These are phyloP conservation scores for Trametes punicea DNA, from an alignment of 768 basidiomycete genomes.

Conservation along the genomic window DNA sequence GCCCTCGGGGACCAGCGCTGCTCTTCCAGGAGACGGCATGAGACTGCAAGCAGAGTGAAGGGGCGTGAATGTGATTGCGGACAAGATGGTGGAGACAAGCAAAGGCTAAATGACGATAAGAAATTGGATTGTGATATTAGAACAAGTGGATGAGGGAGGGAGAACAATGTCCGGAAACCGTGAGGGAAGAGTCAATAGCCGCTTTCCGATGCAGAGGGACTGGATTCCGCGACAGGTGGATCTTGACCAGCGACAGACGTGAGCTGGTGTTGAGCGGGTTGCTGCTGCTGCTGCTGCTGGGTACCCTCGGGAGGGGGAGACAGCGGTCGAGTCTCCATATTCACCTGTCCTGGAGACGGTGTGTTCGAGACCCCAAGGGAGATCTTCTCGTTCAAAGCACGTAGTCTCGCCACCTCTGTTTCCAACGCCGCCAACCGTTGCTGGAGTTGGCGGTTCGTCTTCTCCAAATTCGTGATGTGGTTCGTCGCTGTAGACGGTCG, in stretches of 20 bases:
- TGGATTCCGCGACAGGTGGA: conserved; percentile 62
- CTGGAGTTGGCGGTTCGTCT: conserved; percentile 67
- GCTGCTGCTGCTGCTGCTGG: conserved; percentile 28
- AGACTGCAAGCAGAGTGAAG: conserved; percentile 29
- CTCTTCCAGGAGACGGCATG: conserved; percentile 15
- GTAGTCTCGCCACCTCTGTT: conserved; percentile 65
- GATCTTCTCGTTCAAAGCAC: conserved; percentile 80
- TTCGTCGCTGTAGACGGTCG: conserved; percentile 58
- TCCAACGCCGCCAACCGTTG: conserved; percentile 64
- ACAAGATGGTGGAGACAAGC: conserved; percentile 26
- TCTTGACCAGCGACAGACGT: conserved; percentile 58
- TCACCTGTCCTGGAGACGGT: conserved; percentile 49
- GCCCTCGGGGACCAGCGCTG: conserved; percentile 5
- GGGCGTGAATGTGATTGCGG: conserved; percentile 31
- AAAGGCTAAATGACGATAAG: conserved; percentile 22
- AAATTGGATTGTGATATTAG: conserved; percentile 20
- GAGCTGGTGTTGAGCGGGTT: conserved; percentile 37
- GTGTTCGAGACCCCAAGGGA: conserved; percentile 60
- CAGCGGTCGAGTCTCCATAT: conserved; percentile 48
- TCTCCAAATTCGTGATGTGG: conserved; percentile 72
- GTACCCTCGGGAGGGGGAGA: conserved; percentile 63
- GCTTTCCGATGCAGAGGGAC: conserved; percentile 33
- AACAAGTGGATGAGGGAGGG: conserved; percentile 11
- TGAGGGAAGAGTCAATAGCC: conserved; percentile 29
- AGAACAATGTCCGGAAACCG: conserved; percentile 21